Evolutionary conservation across 2,329 filamentous ascomycete species (phyloP).

Genomic region (Colletotrichum coccodes): DNA sequence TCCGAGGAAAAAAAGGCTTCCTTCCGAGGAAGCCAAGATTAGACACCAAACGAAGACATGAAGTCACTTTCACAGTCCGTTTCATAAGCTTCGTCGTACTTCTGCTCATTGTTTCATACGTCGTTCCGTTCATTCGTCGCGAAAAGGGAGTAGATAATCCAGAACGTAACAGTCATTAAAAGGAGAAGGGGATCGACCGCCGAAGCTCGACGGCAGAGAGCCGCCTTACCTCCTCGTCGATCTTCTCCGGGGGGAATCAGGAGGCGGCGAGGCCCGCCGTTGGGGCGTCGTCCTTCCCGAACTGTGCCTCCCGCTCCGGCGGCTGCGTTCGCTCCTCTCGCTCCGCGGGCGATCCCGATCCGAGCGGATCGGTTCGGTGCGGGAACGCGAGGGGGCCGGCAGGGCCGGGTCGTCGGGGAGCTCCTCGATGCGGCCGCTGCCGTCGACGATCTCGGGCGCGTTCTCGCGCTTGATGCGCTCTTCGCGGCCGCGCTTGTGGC

Average conservation of each 20-base stretch:
- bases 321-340: conserved; percentile 33
- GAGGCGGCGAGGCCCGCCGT: conserved; percentile 3
- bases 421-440: conserved; percentile 56
- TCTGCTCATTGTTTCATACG: background rate
- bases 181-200: background rate
- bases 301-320: conserved; percentile 25
- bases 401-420: conserved; percentile 59
- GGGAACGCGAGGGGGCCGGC: conserved; percentile 42
- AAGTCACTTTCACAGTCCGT: background rate
- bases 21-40: background rate
- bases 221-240: conserved; percentile 17
- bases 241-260: conserved; percentile 15
- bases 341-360: conserved; percentile 18
- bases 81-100: background rate
- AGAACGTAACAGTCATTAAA: background rate
- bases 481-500: conserved; percentile 93
- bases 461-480: conserved; percentile 76
- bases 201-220: too few species aligned
- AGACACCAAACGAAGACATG: background rate
- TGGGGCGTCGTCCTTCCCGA: conserved; percentile 24
- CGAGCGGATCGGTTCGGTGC: conserved; percentile 21
- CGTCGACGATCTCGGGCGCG: conserved; percentile 47
- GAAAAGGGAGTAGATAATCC: background rate
- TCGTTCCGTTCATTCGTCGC: conserved; percentile 3
- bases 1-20: background rate